Evolutionary conservation across 768 basidiomycete species (phyloP), one percentile per base, ranked within the genome.

Genomic region (Russula olivacea): DNA sequence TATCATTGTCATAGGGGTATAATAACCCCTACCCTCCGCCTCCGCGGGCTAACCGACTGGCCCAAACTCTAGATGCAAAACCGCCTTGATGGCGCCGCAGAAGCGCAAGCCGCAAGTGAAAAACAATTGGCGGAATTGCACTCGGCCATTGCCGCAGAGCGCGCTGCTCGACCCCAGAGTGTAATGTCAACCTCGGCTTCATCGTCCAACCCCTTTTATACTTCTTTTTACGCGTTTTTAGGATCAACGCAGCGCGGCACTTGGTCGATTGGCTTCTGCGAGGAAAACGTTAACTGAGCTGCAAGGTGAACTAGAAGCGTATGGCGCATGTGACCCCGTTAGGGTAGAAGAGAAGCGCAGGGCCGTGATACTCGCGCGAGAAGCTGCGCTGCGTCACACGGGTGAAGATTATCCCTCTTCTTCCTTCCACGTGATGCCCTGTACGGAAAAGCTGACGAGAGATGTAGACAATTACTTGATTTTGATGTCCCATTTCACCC

Each of bases 361-460:
- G 52, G 91, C 87, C 0, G 79, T 84, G 11, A 79, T 82, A 55
- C 78, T 94, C 15, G 91, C 89, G 3, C 90, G 88, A 65, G 92
- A 96, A 71, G 93, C 91, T 14, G 83, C 88, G 14, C 71, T 87
- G 25, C 84, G 91, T 15, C 94, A 93, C 90, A 98, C 94, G 40
- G 94, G 94, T 95, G 67, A 61, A n/a, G 43, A 51, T 32, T 3
- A 40, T 3, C 7, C n/a, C 6, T 17, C 15, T 40, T 40, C 38
- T 34, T 17, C 28, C n/a, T 34, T 21, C 23, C 25, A 38, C n/a
- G 14, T 7, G 3, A 15, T 32, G 25, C 23, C 49, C 21, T 19
- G n/a, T 12, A 15, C 14, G 25, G 45, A 32, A 48, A 12, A 23
- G 41, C 58, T 30, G 21, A 51, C 25, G 1, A 50, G 51, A 61